Base-by-base conservation (phyloP, 805 yeast genomes). In the Candida khao-thaluensis region DNA sequence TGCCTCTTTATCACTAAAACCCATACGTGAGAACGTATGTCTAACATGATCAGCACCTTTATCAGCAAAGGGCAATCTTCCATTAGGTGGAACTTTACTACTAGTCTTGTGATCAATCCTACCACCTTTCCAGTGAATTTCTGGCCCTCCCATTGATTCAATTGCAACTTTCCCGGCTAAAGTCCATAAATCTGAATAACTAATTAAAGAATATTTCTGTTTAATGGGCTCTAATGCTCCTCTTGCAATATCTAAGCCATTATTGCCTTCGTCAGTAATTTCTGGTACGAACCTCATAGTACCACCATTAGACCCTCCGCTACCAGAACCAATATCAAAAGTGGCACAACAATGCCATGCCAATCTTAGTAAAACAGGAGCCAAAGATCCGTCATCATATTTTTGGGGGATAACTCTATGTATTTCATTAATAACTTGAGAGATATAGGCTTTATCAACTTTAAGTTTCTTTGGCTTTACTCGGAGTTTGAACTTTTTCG, bases 291-390 rank as follows among this genome's bases (percentile, higher is more conserved):
- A 56, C 32, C 60, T 48, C 62, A 57, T 57, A 5, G 59, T 53
- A 33, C 87, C 88, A 30, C 88, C 87, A 51, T 71, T 79, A 1
- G 86, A 78, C 2, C 88, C 87, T 30, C 86, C 87, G 12, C 68
- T 64, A 7, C 64, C 62, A 17, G 55, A 63, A n/a, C 60, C 57
- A 48, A 66, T 66, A 52, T 85, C 87, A 60, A 71, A 88, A 14
- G 93, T 85, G n/a, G 95, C 95, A 41, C 86, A 76, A 24, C 82
- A 76, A 57, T 87, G 95, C 95, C 95, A 87, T 18, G 95, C 84
- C 40, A 85, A 71, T 52, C 95, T 77, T 17, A 87, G 78, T 28
- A 87, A 65, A 11, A 82, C 78, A 7, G 95, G 96, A 1, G 90
- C 93, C 45, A 79, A 82, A 17, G 81, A 78, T 25, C 77, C 79